Evolutionary conservation across 2,329 filamentous ascomycete species (phyloP).

Genomic region (Beauveria medogensis): DNA sequence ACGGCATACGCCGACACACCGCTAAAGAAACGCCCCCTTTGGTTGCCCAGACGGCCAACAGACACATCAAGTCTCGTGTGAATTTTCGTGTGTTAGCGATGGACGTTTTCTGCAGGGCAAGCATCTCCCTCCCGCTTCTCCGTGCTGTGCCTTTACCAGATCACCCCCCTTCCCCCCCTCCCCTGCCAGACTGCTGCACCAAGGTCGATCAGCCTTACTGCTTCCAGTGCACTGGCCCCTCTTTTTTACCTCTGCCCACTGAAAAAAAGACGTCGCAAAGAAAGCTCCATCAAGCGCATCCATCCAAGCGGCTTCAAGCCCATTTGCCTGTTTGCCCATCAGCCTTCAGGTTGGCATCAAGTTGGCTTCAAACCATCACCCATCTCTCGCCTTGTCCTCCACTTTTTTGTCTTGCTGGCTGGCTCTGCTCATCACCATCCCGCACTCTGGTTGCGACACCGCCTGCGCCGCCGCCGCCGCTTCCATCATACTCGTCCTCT

Average conservation of each 20-base stretch:
- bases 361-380: not conserved
- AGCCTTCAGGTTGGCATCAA: no score
- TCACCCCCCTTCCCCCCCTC: not conserved
- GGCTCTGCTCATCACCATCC: not conserved
- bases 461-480: no score
- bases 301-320: no score
- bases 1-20: not conserved
- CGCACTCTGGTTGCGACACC: not conserved
- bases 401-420: not conserved
- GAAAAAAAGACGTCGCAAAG: not conserved
- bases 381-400: not conserved
- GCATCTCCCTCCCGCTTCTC: not conserved
- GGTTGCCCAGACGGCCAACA: no score
- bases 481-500: not conserved
- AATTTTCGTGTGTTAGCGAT: no score
- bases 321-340: not conserved
- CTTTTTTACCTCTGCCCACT: constrained; percentile 3
- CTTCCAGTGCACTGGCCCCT: not conserved
- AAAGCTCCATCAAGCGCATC: not conserved
- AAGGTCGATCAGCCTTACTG: constrained; percentile 9
- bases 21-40: not conserved
- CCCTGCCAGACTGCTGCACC: not conserved
- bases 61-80: no score
- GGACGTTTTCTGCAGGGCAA: not conserved
- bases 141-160: not conserved